These are phyloP conservation scores for Acanthamoeba healyi DNA, from an alignment of 208 protist genomes.

Conservation along the genomic window DNA sequence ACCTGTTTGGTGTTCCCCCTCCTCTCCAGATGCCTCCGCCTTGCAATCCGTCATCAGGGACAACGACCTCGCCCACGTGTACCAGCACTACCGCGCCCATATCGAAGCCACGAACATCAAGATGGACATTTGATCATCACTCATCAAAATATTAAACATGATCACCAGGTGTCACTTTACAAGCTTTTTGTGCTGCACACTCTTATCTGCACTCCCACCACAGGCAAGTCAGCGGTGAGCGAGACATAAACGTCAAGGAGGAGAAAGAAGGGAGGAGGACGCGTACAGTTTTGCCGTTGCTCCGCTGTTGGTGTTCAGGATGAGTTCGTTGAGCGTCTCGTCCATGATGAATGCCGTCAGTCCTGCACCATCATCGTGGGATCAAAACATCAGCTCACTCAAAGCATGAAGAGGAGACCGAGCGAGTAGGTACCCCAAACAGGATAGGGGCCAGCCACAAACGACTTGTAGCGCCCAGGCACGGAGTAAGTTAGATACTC, in stretches of 20 bases:
- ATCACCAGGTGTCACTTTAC: no score
- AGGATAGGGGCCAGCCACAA: neutral
- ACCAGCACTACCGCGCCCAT: constrained; percentile 31
- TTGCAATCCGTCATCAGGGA: neutral
- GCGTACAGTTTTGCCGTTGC: neutral
- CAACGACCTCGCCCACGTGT: constrained; percentile 2
- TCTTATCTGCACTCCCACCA: neutral
- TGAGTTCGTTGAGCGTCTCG: constrained; percentile 37
- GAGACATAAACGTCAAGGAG: neutral
- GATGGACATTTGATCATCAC: neutral
- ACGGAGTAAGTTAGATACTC: constrained; percentile 22
- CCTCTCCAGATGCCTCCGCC: neutral
- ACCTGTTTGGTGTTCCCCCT: no score
- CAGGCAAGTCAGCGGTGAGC: neutral
- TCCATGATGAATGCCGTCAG: constrained; percentile 54
- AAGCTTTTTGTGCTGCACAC: no score
- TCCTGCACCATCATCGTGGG: neutral
- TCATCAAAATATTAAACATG: neutral
- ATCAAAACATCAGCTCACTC: neutral
- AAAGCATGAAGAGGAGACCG: neutral
- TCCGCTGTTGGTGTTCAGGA: neutral
- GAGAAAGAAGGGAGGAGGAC: neutral
- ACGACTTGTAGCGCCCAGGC: constrained; percentile 9
- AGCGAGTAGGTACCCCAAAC: neutral
- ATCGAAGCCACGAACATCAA: constrained; percentile 35